Evolutionary conservation across 2,329 filamentous ascomycete species (phyloP).

Genomic region (Chaetomiaceae sp.): DNA sequence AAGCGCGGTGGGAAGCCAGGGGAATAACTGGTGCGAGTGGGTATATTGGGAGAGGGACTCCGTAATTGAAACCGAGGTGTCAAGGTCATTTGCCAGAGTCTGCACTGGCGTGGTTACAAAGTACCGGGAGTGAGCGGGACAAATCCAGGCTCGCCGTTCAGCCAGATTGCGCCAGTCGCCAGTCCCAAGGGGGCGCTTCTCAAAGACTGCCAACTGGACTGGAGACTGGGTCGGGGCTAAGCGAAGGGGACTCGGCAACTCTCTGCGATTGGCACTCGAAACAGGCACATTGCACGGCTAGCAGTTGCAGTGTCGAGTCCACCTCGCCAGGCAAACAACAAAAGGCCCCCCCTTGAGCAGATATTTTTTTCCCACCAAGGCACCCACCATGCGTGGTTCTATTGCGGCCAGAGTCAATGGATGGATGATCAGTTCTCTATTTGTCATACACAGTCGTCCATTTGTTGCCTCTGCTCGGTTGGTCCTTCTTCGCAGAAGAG

Average conservation of each 20-base stretch:
- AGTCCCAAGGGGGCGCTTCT: neutral
- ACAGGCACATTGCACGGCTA: too few relatives aligned
- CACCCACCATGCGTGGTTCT: too few relatives aligned
- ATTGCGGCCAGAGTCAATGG: too few relatives aligned
- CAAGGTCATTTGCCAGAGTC: conserved; percentile 15
- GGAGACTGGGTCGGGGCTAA: conserved; percentile 9
- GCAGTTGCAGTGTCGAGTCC: too few relatives aligned
- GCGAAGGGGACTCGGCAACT: conserved; percentile 10
- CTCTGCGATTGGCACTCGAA: conserved; percentile 3
- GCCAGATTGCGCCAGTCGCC: conserved; percentile 22
- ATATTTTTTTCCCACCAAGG: too few relatives aligned
- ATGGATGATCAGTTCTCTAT: too few relatives aligned
- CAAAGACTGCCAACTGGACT: neutral
- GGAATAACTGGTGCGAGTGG: conserved; percentile 11
- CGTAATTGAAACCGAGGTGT: conserved; percentile 19
- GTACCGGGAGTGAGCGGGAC: conserved; percentile 21
- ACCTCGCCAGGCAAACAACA: conserved; percentile 5
- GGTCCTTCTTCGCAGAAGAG: neutral
- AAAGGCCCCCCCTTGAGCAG: too few relatives aligned
- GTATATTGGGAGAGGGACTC: conserved; percentile 14
- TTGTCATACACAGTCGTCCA: too few relatives aligned
- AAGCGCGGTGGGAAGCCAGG: conserved; percentile 10
- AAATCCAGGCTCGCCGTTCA: conserved; percentile 22
- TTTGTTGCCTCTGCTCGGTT: neutral
- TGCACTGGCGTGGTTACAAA: conserved; percentile 1